Conservation (phyloP, 108 stramenopile genomes). For the Chaetoceros muelleri region DNA sequence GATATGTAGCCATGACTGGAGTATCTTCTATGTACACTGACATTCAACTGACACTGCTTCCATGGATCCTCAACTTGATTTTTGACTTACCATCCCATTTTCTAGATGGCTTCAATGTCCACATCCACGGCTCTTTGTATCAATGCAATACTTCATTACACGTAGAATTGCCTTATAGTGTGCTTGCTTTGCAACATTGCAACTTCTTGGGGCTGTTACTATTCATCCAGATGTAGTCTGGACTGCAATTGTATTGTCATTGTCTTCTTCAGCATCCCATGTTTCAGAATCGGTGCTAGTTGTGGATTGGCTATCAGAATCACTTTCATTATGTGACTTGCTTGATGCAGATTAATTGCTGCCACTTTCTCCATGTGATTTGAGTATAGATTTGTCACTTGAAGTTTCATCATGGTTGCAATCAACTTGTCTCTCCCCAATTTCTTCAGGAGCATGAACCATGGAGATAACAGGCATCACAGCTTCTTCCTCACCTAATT, state of each 20-base stretch:
- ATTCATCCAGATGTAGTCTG: too few species aligned
- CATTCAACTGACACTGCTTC: too few species aligned
- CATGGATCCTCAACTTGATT: not conserved
- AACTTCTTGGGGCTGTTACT: too few species aligned
- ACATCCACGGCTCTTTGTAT: conserved; percentile 6
- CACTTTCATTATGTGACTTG: too few species aligned
- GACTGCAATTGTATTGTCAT: too few species aligned
- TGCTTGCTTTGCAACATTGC: not conserved
- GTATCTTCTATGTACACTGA: too few species aligned
- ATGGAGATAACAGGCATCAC: too few species aligned
- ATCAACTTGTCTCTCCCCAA: not conserved
- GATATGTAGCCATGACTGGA: too few species aligned
- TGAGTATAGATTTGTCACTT: not conserved
- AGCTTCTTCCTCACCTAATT: too few species aligned
- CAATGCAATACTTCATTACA: conserved; percentile 13
- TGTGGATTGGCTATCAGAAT: not conserved
- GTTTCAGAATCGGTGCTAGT: not conserved
- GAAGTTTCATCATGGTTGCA: not conserved
- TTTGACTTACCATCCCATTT: conserved; percentile 13
- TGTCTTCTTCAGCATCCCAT: not conserved
- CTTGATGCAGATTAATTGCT: too few species aligned
- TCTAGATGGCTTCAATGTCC: conserved; percentile 8
- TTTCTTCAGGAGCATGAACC: not conserved
- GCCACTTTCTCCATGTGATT: not conserved
- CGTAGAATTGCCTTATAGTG: conserved; percentile 8